Conservation (phyloP, 2,329 filamentous ascomycete genomes). For the Trichoderma atrobrunneum region DNA sequence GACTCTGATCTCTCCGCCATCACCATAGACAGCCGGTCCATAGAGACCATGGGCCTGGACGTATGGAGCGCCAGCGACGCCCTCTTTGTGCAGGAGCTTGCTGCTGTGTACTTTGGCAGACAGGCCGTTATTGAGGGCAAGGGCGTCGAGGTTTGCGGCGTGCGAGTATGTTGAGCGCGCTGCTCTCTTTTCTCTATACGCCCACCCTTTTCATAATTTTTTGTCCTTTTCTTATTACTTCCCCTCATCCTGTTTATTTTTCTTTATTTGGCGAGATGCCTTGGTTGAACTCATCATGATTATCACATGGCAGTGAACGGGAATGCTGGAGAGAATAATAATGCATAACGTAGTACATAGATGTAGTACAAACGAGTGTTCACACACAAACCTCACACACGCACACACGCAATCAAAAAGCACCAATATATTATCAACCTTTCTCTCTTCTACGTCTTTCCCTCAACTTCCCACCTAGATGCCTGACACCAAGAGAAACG, state of each 20-base stretch:
- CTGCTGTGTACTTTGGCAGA: constrained; percentile 64
- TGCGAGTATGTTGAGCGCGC: constrained; percentile 58
- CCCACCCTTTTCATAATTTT: not conserved
- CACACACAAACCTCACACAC: not conserved
- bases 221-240: not conserved
- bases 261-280: not conserved
- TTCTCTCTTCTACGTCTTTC: not conserved
- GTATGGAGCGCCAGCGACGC: constrained; percentile 71
- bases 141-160: constrained; percentile 71
- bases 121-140: constrained; percentile 63
- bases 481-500: too few relatives aligned
- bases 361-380: constrained; percentile 11
- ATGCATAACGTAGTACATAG: not conserved
- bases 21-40: constrained; percentile 60
- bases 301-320: not conserved
- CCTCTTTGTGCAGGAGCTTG: constrained; percentile 63
- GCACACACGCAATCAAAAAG: not conserved
- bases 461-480: too few relatives aligned
- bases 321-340: not conserved
- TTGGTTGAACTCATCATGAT: not conserved
- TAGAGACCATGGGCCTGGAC: constrained; percentile 73
- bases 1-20: constrained; percentile 43
- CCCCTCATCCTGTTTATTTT: not conserved
- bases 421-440: not conserved
- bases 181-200: not conserved